phyloP scores from a whole-genome alignment of 768 basidiomycete genomes.

The Amanita muscaria region DNA sequence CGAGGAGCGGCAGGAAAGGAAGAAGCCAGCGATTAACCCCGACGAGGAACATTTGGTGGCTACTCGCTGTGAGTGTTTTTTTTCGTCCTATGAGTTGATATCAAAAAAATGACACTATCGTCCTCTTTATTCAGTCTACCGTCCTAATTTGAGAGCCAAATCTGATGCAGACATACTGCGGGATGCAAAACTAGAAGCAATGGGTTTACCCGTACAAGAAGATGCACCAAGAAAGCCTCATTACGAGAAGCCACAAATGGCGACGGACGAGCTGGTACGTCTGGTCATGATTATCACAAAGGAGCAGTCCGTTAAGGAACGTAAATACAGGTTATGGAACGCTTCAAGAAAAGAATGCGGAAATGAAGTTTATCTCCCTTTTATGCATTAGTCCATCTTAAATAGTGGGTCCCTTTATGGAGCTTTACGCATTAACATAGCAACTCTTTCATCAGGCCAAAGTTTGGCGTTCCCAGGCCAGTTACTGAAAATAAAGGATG shows the following conservation, averaged over 20 bases:
- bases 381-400: too few relatives aligned
- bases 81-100: neutral
- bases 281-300: neutral
- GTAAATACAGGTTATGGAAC: conserved; percentile 70
- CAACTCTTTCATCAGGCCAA: conserved; percentile 31
- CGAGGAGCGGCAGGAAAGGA: conserved; percentile 58
- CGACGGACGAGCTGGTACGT: conserved; percentile 83
- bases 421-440: too few relatives aligned
- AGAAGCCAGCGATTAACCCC: conserved; percentile 29
- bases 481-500: conserved; percentile 30
- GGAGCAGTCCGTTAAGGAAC: conserved; percentile 1
- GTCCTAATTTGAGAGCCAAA: conserved; percentile 72
- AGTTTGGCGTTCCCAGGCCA: conserved; percentile 47
- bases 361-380: conserved; percentile 33
- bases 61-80: conserved; percentile 65
- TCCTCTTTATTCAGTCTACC: conserved; percentile 51
- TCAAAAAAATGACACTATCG: conserved; percentile 8
- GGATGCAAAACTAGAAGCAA: conserved; percentile 81
- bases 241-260: conserved; percentile 63
- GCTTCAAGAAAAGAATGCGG: conserved; percentile 95
- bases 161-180: conserved; percentile 84
- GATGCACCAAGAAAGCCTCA: conserved; percentile 38
- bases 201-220: conserved; percentile 60
- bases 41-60: conserved; percentile 84
- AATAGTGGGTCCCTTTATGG: too few relatives aligned